These are phyloP conservation scores for Trichoderma guizhouense DNA, from an alignment of 2,329 filamentous ascomycete genomes.

Conservation along the genomic window DNA sequence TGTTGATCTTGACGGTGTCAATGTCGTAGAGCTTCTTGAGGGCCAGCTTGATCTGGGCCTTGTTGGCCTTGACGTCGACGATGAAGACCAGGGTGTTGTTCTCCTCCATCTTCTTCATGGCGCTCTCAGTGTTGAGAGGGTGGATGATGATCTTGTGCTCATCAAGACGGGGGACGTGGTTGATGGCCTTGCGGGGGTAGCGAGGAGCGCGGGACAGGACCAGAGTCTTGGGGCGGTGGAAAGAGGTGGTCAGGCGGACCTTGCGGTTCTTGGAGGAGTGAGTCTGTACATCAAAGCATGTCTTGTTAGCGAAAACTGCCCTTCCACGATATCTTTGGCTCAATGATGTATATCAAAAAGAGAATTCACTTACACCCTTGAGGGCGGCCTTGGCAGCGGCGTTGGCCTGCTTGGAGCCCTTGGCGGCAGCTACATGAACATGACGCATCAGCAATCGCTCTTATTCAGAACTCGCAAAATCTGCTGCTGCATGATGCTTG, in stretches of 20 bases:
- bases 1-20: constrained; percentile 98
- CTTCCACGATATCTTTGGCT: neutral
- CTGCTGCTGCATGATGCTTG: constrained; percentile 66
- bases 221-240: constrained; percentile 97
- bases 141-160: constrained; percentile 97
- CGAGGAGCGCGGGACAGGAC: constrained; percentile 85
- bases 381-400: constrained; percentile 94
- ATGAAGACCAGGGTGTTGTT: constrained; percentile 99
- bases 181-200: constrained; percentile 95
- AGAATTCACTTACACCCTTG: constrained; percentile 73
- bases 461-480: constrained; percentile 70
- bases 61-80: constrained; percentile 96
- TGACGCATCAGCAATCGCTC: constrained; percentile 69
- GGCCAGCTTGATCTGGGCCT: constrained; percentile 97
- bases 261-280: constrained; percentile 82
- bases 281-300: constrained; percentile 36
- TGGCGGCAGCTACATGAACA: constrained; percentile 55
- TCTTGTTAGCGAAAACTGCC: neutral
- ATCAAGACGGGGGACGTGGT: constrained; percentile 86
- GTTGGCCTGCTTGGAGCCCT: constrained; percentile 80
- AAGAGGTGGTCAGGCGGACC: constrained; percentile 87
- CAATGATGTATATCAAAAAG: neutral
- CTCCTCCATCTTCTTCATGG: constrained; percentile 99
- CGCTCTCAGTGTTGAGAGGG: constrained; percentile 98
- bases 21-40: constrained; percentile 99